These are phyloP conservation scores for Stephania cephalantha DNA, from an alignment of 164 flowering plant genomes.

Conservation along the genomic window DNA sequence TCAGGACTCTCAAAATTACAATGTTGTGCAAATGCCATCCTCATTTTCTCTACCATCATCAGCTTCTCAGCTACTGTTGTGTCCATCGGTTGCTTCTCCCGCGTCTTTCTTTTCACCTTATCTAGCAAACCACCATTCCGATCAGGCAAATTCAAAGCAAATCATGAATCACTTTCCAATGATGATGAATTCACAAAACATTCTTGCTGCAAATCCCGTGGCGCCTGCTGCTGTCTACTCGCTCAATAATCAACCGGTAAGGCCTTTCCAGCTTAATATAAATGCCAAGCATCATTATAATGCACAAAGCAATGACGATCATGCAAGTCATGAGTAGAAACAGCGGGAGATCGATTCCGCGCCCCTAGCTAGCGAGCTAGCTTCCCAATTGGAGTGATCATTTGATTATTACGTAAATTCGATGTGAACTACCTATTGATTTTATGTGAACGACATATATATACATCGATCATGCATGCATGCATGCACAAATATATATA, in stretches of 20 bases:
- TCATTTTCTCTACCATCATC: conserved; percentile 31
- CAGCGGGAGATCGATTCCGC: not conserved
- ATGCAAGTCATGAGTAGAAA: conserved; percentile 12
- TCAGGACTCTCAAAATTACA: conserved; percentile 30
- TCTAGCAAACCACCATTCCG: conserved; percentile 12
- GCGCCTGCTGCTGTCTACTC: conserved; percentile 23
- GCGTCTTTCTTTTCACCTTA: conserved; percentile 36
- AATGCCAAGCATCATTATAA: conserved; percentile 17
- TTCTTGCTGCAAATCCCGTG: conserved; percentile 25
- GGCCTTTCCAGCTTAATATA: conserved; percentile 33
- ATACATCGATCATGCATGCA: too few relatives aligned
- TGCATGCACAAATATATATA: not conserved
- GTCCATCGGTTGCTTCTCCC: conserved; percentile 36
- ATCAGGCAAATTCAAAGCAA: conserved; percentile 40
- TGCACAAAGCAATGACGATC: conserved; percentile 22
- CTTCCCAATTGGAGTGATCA: not conserved
- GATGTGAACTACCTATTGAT: conserved; percentile 2
- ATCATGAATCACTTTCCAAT: conserved; percentile 37
- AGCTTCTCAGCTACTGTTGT: conserved; percentile 41
- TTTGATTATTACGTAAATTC: not conserved
- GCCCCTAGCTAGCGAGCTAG: too few relatives aligned
- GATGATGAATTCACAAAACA: conserved; percentile 33
- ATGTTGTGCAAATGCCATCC: conserved; percentile 29
- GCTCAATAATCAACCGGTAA: conserved; percentile 24
- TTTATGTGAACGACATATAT: not conserved